Base-by-base conservation (phyloP, 345 rosid species). In the Limnanthes douglasii region DNA sequence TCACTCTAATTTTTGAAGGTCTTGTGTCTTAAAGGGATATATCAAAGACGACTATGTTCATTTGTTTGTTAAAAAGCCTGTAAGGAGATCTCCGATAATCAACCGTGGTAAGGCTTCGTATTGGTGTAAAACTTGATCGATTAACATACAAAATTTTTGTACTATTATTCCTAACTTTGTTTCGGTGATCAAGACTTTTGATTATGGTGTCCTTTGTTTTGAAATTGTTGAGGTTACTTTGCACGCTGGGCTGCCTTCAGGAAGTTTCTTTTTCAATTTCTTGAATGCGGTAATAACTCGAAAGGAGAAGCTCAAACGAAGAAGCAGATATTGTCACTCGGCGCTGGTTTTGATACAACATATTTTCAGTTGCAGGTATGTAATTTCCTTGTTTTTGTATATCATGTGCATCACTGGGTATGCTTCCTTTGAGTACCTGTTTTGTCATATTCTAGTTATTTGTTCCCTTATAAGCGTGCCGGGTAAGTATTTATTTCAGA, bases 191-290 rank as follows among this genome's bases (percentile, higher is more conserved):
- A 5, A 21, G 43, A 8, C 8, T 18, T 3, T 13, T 15, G 31
- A 5, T 18, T 3, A 34, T 28, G 14, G 6, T 2, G 12, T 13
- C 11, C 38, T 26, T 19, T 24, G 34, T 35, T 39, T 34, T 21
- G 37, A 29, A 27, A 14, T 6, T 41, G 19, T 41, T 29, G 39
- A 84, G 96, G 98, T 51, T 90, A 84, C 53, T 84, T 68, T 58
- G 73, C 96, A 11, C 95, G 96, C 21, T 90, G 93, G 96, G 94
- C 96, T 51, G 96, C 98, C 47, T 46, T 84, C 35, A 57, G 93
- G 33, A 75, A 75, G 82, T 76, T 90, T 56, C 34, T 90, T 15
- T 51, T 37, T 59, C 94, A 80, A 64, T 85, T 90, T 64, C 78
- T 80, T 31, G 83, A 80, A 41, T 55, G 53, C 39, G 60, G 48